Conservation (phyloP, 208 protist genomes). For the Acanthamoeba comandoni region DNA sequence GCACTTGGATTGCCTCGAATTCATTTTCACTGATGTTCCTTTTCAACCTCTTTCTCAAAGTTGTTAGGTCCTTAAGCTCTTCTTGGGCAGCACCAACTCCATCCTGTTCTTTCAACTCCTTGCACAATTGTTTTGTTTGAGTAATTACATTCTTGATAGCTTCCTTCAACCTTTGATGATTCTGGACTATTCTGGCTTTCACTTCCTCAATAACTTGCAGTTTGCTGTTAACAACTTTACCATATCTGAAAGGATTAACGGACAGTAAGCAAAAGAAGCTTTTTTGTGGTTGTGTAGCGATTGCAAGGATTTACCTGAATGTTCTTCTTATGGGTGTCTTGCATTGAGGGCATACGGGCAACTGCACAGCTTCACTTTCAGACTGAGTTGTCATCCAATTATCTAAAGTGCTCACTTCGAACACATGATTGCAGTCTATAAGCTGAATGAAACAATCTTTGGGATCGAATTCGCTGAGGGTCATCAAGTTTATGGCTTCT, state of each 20-base stretch:
- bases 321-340: slow-evolving; percentile 29
- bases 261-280: no score
- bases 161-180: neutral
- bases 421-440: slow-evolving; percentile 73
- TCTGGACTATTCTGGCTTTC: neutral
- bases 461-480: neutral
- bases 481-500: slow-evolving; percentile 17
- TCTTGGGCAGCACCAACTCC: no score
- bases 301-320: neutral
- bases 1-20: slow-evolving; percentile 12
- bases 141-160: neutral
- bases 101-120: no score
- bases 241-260: no score
- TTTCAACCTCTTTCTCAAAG: neutral
- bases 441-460: slow-evolving; percentile 7
- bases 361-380: neutral
- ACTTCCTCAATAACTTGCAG: slow-evolving; percentile 18
- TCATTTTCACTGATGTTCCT: neutral
- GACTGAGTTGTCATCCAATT: slow-evolving; percentile 51
- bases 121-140: no score
- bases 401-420: slow-evolving; percentile 74
- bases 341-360: slow-evolving; percentile 73
- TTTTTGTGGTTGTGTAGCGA: neutral
- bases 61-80: no score
- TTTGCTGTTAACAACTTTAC: slow-evolving; percentile 57